These are phyloP conservation scores for Chalciporus pseudorubinellus DNA, from an alignment of 768 basidiomycete genomes.

Conservation along the genomic window DNA sequence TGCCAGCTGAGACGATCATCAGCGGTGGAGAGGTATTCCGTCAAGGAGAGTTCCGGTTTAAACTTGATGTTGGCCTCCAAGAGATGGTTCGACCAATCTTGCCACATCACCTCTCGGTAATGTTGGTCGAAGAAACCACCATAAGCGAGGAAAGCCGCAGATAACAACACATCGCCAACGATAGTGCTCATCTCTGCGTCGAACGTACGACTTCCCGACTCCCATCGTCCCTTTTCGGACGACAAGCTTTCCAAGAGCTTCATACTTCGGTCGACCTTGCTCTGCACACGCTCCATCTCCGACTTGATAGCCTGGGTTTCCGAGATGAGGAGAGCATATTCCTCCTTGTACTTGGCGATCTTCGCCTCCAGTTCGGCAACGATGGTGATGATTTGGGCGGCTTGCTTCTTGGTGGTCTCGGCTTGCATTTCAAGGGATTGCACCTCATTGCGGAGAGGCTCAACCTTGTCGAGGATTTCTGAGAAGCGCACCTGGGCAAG, in stretches of 20 bases:
- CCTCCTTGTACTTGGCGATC: constrained; percentile 92
- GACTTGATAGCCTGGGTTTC: constrained; percentile 95
- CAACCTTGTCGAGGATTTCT: constrained; percentile 95
- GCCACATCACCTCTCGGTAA: constrained; percentile 96
- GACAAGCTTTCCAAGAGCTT: constrained; percentile 91
- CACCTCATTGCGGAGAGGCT: constrained; percentile 94
- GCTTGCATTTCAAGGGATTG: constrained; percentile 90
- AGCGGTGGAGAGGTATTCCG: constrained; percentile 95
- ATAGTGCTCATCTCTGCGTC: constrained; percentile 99
- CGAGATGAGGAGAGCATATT: constrained; percentile 94
- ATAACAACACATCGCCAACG: constrained; percentile 93
- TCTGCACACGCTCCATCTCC: constrained; percentile 97
- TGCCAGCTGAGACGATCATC: constrained; percentile 97
- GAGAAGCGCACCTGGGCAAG: constrained; percentile 96
- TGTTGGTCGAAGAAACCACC: constrained; percentile 98
- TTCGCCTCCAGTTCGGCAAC: constrained; percentile 90
- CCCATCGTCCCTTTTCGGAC: constrained; percentile 93
- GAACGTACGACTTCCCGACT: constrained; percentile 90
- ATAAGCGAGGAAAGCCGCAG: constrained; percentile 95
- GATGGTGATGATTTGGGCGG: constrained; percentile 84
- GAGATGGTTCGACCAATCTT: constrained; percentile 90
- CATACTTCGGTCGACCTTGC: constrained; percentile 97
- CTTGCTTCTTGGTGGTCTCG: constrained; percentile 93
- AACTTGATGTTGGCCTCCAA: constrained; percentile 86
- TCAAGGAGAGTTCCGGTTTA: constrained; percentile 88